phyloP scores from a whole-genome alignment of 768 basidiomycete species.

The Hericium erinaceus region DNA sequence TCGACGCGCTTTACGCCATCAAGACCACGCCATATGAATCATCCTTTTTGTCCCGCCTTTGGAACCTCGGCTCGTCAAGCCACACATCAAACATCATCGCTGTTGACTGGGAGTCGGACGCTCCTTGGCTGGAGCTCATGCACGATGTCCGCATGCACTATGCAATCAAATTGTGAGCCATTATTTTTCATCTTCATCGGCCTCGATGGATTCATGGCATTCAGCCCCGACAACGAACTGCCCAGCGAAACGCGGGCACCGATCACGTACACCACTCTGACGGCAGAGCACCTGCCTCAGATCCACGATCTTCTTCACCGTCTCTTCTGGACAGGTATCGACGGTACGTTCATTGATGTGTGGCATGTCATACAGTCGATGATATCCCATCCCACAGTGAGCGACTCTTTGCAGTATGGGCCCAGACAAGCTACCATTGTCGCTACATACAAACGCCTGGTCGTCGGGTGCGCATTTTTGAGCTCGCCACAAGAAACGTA shows the following conservation, averaged over 20 bases:
- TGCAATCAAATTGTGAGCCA: constrained; percentile 46
- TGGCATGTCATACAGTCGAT: constrained; percentile 3
- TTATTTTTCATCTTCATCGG: not conserved
- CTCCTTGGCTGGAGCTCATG: constrained; percentile 75
- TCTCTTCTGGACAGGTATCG: constrained; percentile 71
- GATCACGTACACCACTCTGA: constrained; percentile 56
- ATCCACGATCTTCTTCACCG: constrained; percentile 62
- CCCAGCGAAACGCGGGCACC: constrained; percentile 36
- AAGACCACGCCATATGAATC: constrained; percentile 52
- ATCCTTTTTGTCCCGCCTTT: constrained; percentile 60
- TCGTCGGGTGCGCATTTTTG: constrained; percentile 67
- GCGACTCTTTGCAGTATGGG: constrained; percentile 55
- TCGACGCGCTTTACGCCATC: constrained; percentile 48
- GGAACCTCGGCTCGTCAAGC: constrained; percentile 27
- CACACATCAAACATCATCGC: constrained; percentile 35
- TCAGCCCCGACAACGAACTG: constrained; percentile 47
- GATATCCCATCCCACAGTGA: constrained; percentile 33
- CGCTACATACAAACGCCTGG: constrained; percentile 58
- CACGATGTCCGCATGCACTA: constrained; percentile 61
- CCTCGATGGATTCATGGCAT: constrained; percentile 1
- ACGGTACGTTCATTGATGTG: constrained; percentile 35
- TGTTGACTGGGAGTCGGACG: constrained; percentile 61
- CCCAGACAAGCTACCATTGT: constrained; percentile 73
- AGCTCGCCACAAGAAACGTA: constrained; percentile 77
- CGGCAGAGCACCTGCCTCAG: constrained; percentile 50